These are phyloP conservation scores for Nannochloris sp. DNA, from an alignment of 139 green algal species.

Conservation along the genomic window DNA sequence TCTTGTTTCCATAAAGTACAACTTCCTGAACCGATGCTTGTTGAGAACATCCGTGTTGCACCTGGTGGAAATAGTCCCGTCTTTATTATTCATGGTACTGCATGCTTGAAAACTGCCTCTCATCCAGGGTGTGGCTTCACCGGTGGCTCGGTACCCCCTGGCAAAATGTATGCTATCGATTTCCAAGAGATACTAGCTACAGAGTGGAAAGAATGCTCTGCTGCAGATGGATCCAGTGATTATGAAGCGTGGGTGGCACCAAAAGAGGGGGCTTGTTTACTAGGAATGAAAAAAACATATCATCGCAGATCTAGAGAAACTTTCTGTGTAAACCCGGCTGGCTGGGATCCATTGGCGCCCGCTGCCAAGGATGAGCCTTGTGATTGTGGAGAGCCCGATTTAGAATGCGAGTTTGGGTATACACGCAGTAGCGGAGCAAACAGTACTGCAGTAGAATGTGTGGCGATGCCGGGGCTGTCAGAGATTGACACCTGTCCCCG, in stretches of 20 bases:
- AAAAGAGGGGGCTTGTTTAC: constrained; percentile 17
- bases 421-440: background rate
- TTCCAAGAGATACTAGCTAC: constrained; percentile 34
- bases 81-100: constrained; percentile 80
- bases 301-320: constrained; percentile 37
- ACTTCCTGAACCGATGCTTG: constrained; percentile 58
- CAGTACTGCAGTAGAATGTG: constrained; percentile 17
- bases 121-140: constrained; percentile 44
- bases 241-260: constrained; percentile 38
- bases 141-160: constrained; percentile 13
- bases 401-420: constrained; percentile 75
- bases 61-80: constrained; percentile 46
- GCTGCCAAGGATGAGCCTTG: constrained; percentile 2
- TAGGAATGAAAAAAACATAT: constrained; percentile 31
- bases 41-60: constrained; percentile 88
- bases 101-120: constrained; percentile 39
- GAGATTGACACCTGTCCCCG: too few species aligned
- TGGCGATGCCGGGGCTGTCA: constrained; percentile 15
- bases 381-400: constrained; percentile 42
- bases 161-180: constrained; percentile 64
- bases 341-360: constrained; percentile 32
- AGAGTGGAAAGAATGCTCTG: constrained; percentile 37
- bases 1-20: constrained; percentile 71
- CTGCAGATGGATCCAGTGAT: constrained; percentile 7
- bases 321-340: constrained; percentile 57